Evolutionary conservation across 2,329 filamentous ascomycete species (phyloP), one percentile per base, ranked within the genome.

Genomic region (Microsporum canis): DNA sequence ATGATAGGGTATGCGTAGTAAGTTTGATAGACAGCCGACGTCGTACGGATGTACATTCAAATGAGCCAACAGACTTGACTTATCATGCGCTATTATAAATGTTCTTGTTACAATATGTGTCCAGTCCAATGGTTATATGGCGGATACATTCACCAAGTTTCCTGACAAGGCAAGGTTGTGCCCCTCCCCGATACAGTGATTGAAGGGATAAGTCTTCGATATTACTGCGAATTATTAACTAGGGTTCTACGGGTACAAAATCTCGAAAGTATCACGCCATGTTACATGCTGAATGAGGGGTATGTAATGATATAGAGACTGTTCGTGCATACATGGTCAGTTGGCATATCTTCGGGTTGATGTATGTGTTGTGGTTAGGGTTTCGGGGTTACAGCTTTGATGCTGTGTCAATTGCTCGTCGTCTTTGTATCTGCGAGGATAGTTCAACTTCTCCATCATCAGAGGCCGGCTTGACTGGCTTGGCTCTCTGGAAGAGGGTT

Each of bases 401-500:
- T 36, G 55, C 34, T 23, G 55, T 71, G 33, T 69, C 68, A 53
- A 76, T 71, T 7, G 70, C 70, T 49, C 73, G 73, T 41, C 74
- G 68, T 58, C 75, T 71, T 63, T 68, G 69, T 56, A 72, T 68
- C 17, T 68, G 71, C 1, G 72, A 70, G 17, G 71, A 73, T 5
- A 75, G 66, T 62, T 72, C 67, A 36, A 69, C 60, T 5, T 69
- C 67, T 39, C 64, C 69, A 1, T 65, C 65, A 29, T 0, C 68
- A 64, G 58, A 36, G 36, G 61, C 57, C 1, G 43, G 31, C 12
- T 45, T 43, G 36, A 41, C 56, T n/a, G 36, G 33, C 33, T 70
- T 66, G 0, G 73, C 71, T 36, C 63, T 71, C 41, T 70, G 67
- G 57, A 89, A 96, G 23, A 97, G 72, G 62, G 80, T 79, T 59